Percentiles rank a stretch among this genome's conserved stretches.
phyloP scores from a whole-genome alignment of 148 eudicot genomes.

The Rhododendron williamsianum region DNA sequence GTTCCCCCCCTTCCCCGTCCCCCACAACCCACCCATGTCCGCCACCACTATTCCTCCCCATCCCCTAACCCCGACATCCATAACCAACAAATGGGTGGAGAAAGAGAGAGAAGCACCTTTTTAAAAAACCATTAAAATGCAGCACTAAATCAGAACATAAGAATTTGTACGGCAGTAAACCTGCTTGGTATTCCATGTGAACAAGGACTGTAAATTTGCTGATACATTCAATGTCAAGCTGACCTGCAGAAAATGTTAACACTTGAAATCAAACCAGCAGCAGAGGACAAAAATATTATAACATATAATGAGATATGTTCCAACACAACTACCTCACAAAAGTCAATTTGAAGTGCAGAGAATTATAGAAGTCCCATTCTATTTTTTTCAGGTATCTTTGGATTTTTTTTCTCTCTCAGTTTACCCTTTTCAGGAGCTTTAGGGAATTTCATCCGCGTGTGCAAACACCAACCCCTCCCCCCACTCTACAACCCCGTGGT shows the following conservation, averaged over 20 bases:
- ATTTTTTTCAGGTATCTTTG: neutral
- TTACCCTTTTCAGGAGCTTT: neutral
- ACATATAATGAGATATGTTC: neutral
- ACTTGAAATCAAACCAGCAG: constrained; percentile 9
- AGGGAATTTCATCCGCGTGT: neutral
- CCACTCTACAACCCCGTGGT: neutral
- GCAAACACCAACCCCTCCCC: neutral
- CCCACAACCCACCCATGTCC: neutral
- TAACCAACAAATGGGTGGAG: too few species aligned
- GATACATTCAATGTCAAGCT: constrained; percentile 57
- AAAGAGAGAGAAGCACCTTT: neutral
- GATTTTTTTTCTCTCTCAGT: neutral
- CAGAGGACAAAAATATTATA: neutral
- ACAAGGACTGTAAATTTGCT: constrained; percentile 67
- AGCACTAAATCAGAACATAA: neutral
- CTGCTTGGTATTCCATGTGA: constrained; percentile 97
- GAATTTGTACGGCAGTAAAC: constrained; percentile 19
- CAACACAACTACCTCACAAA: neutral
- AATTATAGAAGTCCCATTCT: neutral
- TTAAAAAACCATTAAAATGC: neutral
- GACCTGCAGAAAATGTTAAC: constrained; percentile 35
- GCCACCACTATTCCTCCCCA: neutral
- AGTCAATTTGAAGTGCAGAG: neutral
- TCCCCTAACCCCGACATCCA: neutral
- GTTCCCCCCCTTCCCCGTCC: neutral